A percentile compares a stretch with the other conserved stretches of the same genome.
phyloP scores from a whole-genome alignment of 768 basidiomycete genomes.

The Hortiboletus flavorubellus region DNA sequence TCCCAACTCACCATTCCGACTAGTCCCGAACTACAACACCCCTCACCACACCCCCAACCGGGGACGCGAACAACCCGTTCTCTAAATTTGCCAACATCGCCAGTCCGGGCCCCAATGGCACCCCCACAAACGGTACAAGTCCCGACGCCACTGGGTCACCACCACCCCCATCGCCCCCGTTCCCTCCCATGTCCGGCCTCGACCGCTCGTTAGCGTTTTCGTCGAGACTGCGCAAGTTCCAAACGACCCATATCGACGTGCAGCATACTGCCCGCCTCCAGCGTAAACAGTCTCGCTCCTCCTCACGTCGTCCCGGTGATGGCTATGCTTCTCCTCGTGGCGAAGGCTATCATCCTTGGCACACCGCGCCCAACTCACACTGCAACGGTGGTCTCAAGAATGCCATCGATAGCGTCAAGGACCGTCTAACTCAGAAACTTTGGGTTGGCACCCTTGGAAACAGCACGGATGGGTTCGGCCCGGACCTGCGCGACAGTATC shows the following conservation, averaged over 20 bases:
- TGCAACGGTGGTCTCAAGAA: constrained; percentile 85
- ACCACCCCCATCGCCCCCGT: background rate
- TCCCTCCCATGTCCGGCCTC: constrained; percentile 9
- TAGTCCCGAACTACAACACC: constrained; percentile 42
- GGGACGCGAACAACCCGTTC: constrained; percentile 60
- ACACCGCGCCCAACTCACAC: constrained; percentile 59
- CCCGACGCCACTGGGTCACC: background rate
- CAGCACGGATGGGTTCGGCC: constrained; percentile 60
- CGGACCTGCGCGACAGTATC: constrained; percentile 54
- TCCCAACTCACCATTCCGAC: background rate
- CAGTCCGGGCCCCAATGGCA: constrained; percentile 18
- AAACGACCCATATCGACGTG: constrained; percentile 46
- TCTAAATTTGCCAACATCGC: constrained; percentile 42
- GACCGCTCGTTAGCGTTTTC: constrained; percentile 27
- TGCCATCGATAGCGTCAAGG: constrained; percentile 66
- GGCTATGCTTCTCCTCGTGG: constrained; percentile 25
- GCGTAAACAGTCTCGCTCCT: constrained; percentile 53
- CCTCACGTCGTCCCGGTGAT: constrained; percentile 42
- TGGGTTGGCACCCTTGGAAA: constrained; percentile 79
- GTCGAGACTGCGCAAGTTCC: constrained; percentile 42
- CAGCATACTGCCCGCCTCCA: constrained; percentile 38
- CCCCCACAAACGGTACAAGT: constrained; percentile 11
- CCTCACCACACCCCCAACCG: constrained; percentile 42
- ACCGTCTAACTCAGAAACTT: constrained; percentile 46
- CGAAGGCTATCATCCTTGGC: constrained; percentile 35